phyloP scores from a whole-genome alignment of 768 basidiomycete species.

The Macrolepiota albuminosa region DNA sequence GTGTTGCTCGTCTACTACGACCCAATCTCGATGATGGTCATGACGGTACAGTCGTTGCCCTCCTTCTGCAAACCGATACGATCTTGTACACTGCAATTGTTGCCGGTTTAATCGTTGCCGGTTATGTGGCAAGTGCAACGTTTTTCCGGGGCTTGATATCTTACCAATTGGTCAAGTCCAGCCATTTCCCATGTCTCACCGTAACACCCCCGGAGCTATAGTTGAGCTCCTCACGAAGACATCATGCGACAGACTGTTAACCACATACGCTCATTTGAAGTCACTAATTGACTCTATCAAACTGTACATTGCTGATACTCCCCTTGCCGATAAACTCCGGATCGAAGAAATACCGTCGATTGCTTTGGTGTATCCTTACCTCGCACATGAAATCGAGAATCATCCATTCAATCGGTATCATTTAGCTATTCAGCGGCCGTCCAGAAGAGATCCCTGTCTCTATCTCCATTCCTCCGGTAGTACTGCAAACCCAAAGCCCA shows the following conservation, averaged over 20 bases:
- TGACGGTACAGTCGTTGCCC: constrained; percentile 27
- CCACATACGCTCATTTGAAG: constrained; percentile 24
- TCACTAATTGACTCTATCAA: constrained; percentile 25
- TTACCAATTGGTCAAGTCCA: constrained; percentile 3
- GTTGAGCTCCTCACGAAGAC: constrained; percentile 31
- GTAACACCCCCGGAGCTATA: constrained; percentile 29
- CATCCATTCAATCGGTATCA: constrained; percentile 22
- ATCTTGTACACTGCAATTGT: constrained; percentile 32
- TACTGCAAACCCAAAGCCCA: constrained; percentile 41
- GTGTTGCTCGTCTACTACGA: constrained; percentile 29
- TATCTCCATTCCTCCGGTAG: constrained; percentile 34
- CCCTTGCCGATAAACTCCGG: constrained; percentile 13
- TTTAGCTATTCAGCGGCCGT: background rate
- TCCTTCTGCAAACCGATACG: constrained; percentile 23
- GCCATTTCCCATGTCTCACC: constrained; percentile 38
- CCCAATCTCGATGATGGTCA: constrained; percentile 24
- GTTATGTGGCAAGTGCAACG: constrained; percentile 20
- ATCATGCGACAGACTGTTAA: constrained; percentile 31
- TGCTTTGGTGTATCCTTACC: background rate
- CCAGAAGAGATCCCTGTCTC: constrained; percentile 20
- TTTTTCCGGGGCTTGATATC: background rate
- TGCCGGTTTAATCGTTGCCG: constrained; percentile 26
- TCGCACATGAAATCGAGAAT: background rate
- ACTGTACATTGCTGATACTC: constrained; percentile 20
- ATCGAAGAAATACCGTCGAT: background rate